Evolutionary conservation across 2,329 filamentous ascomycete species (phyloP), one percentile per base, ranked within the genome.

Genomic region (Colletotrichum eleusines): DNA sequence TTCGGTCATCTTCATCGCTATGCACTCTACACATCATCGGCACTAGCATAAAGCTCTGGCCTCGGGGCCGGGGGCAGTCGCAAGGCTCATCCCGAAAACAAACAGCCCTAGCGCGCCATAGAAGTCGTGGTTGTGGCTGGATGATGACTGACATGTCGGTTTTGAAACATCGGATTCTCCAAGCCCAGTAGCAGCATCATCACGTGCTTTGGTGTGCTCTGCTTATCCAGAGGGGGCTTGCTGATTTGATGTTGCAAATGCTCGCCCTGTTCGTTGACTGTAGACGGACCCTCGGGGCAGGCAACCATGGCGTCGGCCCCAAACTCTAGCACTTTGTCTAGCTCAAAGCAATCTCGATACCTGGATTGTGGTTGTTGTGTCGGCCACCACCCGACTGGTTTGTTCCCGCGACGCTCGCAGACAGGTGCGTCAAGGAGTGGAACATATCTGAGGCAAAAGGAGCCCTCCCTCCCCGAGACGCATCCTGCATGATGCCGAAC

Each of bases 31-130:
- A 18, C 33, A 35, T 42, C 12, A 54, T 51, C 48, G 38, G 28
- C n/a, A n/a, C 63, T 62, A 70, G 42, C 51, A 53, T 35, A 44
- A 51, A 70, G 68, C 63, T 67, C 58, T 70, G 68, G 57, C 68
- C 63, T 33, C 40, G 66, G 53, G 53, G 55, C 14, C 61, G 53
- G 66, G 62, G 55, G 48, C 33, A 35, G 26, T 48, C n/a, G 16
- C 44, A 35, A 51, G 28, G 44, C 31, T n/a, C 12, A 35, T 51
- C n/a, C 33, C n/a, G 44, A 35, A 35, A 16, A 61, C 18, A 44
- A 44, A 28, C 18, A 26, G 23, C 35, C 35, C 18, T n/a, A 54
- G 8, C 42, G 44, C 44, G 44, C 40, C 44, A 20, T 50, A 18
- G 31, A 50, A 35, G 6, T 38, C 33, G 26, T 38, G 31, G n/a